Evolutionary conservation across 78 protist species (phyloP).

Genomic region (Polysphondylium violaceum): DNA sequence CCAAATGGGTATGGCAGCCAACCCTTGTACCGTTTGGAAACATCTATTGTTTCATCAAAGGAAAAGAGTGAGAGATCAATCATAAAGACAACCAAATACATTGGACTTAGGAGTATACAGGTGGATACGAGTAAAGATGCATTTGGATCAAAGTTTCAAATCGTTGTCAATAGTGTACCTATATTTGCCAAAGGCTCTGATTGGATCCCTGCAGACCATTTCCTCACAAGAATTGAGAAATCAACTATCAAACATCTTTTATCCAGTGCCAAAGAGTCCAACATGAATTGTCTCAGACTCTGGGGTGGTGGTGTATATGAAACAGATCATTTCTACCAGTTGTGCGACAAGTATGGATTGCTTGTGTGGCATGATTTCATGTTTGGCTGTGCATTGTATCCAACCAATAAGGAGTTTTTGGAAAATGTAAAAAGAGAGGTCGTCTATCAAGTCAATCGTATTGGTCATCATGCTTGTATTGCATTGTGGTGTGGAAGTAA

Average conservation of each 20-base stretch:
- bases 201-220: conserved; percentile 82
- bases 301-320: conserved; percentile 88
- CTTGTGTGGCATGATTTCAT: conserved; percentile 94
- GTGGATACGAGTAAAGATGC: conserved; percentile 55
- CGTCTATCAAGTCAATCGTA: conserved; percentile 65
- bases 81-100: neutral
- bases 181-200: conserved; percentile 81
- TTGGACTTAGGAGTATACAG: conserved; percentile 33
- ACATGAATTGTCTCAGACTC: conserved; percentile 72
- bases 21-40: conserved; percentile 2
- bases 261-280: neutral
- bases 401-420: conserved; percentile 85
- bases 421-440: conserved; percentile 69
- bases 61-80: neutral
- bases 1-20: conserved; percentile 77
- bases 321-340: conserved; percentile 59
- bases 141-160: conserved; percentile 36
- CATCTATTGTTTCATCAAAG: neutral
- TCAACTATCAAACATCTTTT: neutral
- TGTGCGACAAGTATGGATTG: conserved; percentile 83
- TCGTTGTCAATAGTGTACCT: conserved; percentile 57
- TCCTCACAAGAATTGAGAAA: conserved; percentile 33
- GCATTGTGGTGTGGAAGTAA: conserved; percentile 92
- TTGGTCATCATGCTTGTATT: conserved; percentile 82
- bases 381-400: conserved; percentile 92